These are phyloP conservation scores for Hyphodiscus hymeniophilus DNA, from an alignment of 495 filamentous ascomycete species.

Conservation along the genomic window DNA sequence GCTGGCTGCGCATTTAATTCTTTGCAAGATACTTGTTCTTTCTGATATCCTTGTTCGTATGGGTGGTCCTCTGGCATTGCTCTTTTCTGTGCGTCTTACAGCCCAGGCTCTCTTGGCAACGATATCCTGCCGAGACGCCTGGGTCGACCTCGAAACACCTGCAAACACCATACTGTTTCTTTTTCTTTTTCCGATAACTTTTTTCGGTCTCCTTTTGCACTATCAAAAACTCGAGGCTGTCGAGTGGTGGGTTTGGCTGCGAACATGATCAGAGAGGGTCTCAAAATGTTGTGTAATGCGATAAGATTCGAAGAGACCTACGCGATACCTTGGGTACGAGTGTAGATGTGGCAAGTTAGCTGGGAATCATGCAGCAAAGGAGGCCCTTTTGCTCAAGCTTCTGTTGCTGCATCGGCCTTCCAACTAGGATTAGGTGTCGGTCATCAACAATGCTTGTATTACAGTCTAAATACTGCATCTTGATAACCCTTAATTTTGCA, in stretches of 20 bases:
- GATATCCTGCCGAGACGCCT: conserved; percentile 25
- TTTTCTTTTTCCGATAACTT: conserved; percentile 11
- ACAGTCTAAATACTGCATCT: conserved; percentile 13
- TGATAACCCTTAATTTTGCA: background rate
- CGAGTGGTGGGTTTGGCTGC: conserved; percentile 2
- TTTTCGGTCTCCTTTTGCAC: conserved; percentile 21
- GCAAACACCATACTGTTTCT: conserved; percentile 14
- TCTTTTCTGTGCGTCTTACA: conserved; percentile 14
- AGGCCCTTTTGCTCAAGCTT: conserved; percentile 2
- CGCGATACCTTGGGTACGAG: conserved; percentile 17
- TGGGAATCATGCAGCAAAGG: background rate
- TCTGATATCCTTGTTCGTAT: conserved; percentile 22
- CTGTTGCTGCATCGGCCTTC: background rate
- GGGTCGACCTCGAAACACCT: conserved; percentile 2
- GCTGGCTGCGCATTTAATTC: conserved; percentile 15
- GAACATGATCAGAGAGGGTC: background rate
- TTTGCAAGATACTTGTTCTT: conserved; percentile 24
- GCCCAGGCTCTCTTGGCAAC: conserved; percentile 19
- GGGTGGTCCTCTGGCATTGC: conserved; percentile 23
- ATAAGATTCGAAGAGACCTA: conserved; percentile 5
- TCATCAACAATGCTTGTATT: conserved; percentile 9
- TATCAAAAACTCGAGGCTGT: conserved; percentile 18
- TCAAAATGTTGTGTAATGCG: conserved; percentile 6
- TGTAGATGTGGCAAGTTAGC: conserved; percentile 15
- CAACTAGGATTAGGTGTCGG: conserved; percentile 7